phyloP scores from a whole-genome alignment of 139 green algal species.

The Chlorella sp. region DNA sequence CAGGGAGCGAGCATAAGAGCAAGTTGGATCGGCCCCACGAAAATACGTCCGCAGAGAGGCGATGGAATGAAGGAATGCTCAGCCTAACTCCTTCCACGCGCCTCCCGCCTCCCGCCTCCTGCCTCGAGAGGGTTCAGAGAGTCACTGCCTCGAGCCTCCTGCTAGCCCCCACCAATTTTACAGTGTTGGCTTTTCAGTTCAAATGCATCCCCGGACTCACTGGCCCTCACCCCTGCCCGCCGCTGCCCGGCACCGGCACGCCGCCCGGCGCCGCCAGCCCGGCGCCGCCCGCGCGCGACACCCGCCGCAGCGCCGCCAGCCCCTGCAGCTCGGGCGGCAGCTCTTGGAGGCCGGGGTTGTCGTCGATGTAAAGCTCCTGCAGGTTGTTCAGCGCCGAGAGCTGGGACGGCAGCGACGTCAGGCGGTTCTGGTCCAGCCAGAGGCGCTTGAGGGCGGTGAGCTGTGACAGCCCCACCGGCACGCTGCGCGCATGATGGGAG shows the following conservation, averaged over 20 bases:
- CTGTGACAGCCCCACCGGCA: constrained; percentile 25
- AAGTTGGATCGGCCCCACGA: too few species aligned
- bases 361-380: constrained; percentile 42
- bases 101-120: too few species aligned
- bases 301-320: constrained; percentile 7
- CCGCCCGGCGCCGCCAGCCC: not conserved
- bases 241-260: not conserved
- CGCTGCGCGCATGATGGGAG: too few species aligned
- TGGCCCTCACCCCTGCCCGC: not conserved
- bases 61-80: too few species aligned
- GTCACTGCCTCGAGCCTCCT: too few species aligned
- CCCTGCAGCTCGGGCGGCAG: constrained; percentile 14
- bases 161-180: too few species aligned
- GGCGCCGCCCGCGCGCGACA: not conserved
- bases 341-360: constrained; percentile 1
- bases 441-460: constrained; percentile 39
- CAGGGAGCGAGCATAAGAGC: too few species aligned
- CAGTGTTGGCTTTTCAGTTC: too few species aligned
- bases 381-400: constrained; percentile 28
- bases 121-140: too few species aligned
- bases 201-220: not conserved
- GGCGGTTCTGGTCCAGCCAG: constrained; percentile 40
- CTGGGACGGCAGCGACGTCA: constrained; percentile 17
- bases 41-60: too few species aligned
- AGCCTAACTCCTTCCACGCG: too few species aligned